A percentile compares a stretch with the other conserved stretches of the same genome.
phyloP scores from a whole-genome alignment of 108 stramenopile species.

The Nitzschia sp. region DNA sequence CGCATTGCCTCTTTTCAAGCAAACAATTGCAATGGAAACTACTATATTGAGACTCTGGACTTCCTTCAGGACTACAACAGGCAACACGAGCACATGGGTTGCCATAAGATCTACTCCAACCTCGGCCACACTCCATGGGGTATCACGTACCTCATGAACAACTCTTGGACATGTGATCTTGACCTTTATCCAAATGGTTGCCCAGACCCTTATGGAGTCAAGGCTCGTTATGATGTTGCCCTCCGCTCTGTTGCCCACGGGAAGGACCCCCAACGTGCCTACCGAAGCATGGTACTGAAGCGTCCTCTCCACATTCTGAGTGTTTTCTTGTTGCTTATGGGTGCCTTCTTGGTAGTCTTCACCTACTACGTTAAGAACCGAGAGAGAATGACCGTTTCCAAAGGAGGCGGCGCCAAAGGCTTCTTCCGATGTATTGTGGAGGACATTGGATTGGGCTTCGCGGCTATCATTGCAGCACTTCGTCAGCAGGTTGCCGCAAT shows the following conservation, averaged over 20 bases:
- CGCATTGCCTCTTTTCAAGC: constrained; percentile 32
- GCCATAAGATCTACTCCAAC: constrained; percentile 25
- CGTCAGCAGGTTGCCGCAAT: not conserved
- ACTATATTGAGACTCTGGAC: constrained; percentile 20
- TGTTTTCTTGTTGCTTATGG: constrained; percentile 16
- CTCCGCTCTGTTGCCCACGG: constrained; percentile 17
- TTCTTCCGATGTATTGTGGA: constrained; percentile 6
- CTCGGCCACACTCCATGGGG: constrained; percentile 4
- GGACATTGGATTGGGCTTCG: not conserved
- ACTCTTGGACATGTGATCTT: constrained; percentile 47
- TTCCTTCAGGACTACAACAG: constrained; percentile 33
- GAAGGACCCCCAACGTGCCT: constrained; percentile 18
- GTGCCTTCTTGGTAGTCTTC: constrained; percentile 18
- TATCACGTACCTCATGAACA: constrained; percentile 18
- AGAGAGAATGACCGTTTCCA: constrained; percentile 11
- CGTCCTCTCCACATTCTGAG: constrained; percentile 19
- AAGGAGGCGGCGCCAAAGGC: constrained; percentile 17
- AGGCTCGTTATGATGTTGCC: constrained; percentile 21
- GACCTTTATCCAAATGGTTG: constrained; percentile 48
- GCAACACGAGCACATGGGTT: constrained; percentile 26
- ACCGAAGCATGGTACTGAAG: constrained; percentile 27
- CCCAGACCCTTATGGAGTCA: constrained; percentile 55
- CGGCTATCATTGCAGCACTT: not conserved
- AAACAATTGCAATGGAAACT: constrained; percentile 40
- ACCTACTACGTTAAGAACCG: constrained; percentile 30